Percentiles rank a stretch among this genome's conserved stretches.
These are phyloP conservation scores for Diaporthe velutina DNA, from an alignment of 2,329 filamentous ascomycete species.

Conservation along the genomic window DNA sequence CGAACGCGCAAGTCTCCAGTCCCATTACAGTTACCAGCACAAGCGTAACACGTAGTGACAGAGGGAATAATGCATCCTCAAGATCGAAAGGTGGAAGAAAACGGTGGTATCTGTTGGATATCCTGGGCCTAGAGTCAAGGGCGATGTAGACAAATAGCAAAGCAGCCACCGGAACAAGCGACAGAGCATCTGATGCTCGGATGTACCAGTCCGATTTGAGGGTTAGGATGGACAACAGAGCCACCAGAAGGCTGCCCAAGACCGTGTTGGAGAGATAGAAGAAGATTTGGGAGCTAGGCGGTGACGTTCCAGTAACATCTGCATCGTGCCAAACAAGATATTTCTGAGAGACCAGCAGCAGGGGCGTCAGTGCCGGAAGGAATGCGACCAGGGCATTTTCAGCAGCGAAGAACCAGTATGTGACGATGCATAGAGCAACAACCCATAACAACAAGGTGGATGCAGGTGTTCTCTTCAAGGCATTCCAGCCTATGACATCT, in stretches of 20 bases:
- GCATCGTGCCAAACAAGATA: constrained; percentile 34
- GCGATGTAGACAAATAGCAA: constrained; percentile 48
- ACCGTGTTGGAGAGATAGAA: constrained; percentile 37
- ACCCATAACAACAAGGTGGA: constrained; percentile 36
- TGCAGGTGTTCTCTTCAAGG: not conserved
- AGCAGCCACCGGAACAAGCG: constrained; percentile 45
- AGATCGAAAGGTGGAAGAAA: constrained; percentile 1
- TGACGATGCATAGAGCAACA: constrained; percentile 40
- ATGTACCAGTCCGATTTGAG: constrained; percentile 45
- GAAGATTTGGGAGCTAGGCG: not conserved
- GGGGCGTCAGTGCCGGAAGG: constrained; percentile 49
- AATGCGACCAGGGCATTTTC: constrained; percentile 40
- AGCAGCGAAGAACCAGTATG: constrained; percentile 42
- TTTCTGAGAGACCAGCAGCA: constrained; percentile 46
- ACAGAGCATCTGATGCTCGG: constrained; percentile 42
- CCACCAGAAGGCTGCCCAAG: constrained; percentile 43
- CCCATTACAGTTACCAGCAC: not conserved
- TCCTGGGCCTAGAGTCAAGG: constrained; percentile 12
- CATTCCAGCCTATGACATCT: not conserved
- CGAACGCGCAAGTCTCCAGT: not conserved
- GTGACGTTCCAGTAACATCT: not conserved
- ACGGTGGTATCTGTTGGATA: not conserved
- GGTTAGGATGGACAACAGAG: constrained; percentile 43
- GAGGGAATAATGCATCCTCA: not conserved
- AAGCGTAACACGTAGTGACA: not conserved